Conservation (phyloP, 805 yeast genomes). For the Candida ficus region DNA sequence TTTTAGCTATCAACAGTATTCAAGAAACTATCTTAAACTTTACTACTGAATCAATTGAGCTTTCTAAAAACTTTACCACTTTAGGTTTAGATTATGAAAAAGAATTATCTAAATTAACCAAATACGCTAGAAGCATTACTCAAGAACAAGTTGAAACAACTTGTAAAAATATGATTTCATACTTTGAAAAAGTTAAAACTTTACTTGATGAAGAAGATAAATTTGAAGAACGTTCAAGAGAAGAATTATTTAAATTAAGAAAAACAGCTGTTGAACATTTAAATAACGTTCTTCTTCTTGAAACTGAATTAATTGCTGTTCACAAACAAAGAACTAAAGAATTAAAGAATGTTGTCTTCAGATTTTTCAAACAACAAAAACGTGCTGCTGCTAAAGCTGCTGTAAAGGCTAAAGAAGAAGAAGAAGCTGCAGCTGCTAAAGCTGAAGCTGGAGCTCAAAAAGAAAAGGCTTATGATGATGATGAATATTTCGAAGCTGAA, state of each 20-base stretch:
- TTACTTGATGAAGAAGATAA: slow-evolving; percentile 16
- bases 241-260: slow-evolving; percentile 28
- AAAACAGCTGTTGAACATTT: slow-evolving; percentile 21
- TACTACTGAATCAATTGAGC: slow-evolving; percentile 39
- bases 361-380: slow-evolving; percentile 4
- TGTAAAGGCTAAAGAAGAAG: slow-evolving; percentile 11
- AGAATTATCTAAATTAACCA: slow-evolving; percentile 42
- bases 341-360: slow-evolving; percentile 10
- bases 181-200: slow-evolving; percentile 26
- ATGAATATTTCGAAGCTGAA: slow-evolving; percentile 1
- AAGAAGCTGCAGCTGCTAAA: not conserved
- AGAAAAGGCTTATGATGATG: too few relatives aligned
- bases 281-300: slow-evolving; percentile 13
- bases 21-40: slow-evolving; percentile 40
- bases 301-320: slow-evolving; percentile 16
- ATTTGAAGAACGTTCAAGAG: slow-evolving; percentile 22
- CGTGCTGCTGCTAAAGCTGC: slow-evolving; percentile 17
- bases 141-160: slow-evolving; percentile 25
- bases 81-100: slow-evolving; percentile 47
- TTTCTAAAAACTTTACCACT: slow-evolving; percentile 39
- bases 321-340: slow-evolving; percentile 29
- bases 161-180: slow-evolving; percentile 22
- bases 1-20: slow-evolving; percentile 34
- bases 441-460: not conserved
- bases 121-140: slow-evolving; percentile 22